Evolutionary conservation across 1,284 basidiomycete genomes (phyloP).

Genomic region (Sanghuangporus sanghuang): DNA sequence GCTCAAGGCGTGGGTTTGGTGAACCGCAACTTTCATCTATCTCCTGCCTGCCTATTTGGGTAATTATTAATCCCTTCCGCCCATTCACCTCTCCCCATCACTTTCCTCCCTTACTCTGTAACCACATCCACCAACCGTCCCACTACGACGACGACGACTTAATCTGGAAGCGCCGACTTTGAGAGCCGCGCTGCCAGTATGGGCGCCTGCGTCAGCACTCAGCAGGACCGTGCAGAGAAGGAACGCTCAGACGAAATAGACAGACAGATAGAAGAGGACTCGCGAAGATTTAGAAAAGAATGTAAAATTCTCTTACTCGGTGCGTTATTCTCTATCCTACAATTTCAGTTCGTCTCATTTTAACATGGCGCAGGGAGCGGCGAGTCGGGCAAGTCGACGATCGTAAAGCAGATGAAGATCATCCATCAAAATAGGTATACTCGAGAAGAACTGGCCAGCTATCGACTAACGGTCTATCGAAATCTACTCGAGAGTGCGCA

Average conservation of each 20-base stretch:
- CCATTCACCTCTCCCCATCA: neutral
- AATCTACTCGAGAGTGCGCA: conserved; percentile 88
- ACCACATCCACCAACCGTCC: neutral
- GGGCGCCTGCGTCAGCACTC: conserved; percentile 62
- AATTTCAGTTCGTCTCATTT: neutral
- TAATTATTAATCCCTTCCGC: neutral
- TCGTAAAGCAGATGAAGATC: conserved; percentile 99
- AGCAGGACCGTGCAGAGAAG: conserved; percentile 54
- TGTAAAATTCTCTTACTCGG: conserved; percentile 93
- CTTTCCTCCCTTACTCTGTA: neutral
- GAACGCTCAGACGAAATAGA: conserved; percentile 71
- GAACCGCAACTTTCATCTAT: neutral
- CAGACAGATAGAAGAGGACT: conserved; percentile 68
- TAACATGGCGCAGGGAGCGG: conserved; percentile 48
- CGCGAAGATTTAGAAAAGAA: conserved; percentile 76
- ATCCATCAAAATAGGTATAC: conserved; percentile 95
- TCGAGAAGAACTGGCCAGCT: conserved; percentile 73
- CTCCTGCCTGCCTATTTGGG: neutral
- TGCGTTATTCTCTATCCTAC: conserved; percentile 35
- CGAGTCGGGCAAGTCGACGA: conserved; percentile 91
- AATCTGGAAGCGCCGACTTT: neutral
- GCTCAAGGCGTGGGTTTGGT: neutral
- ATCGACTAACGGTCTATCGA: conserved; percentile 79
- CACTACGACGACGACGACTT: neutral
- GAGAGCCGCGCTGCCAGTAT: conserved; percentile 29